Conservation (phyloP, 225 moss, liverwort and hornwort species). For the Physcomitrium patens region DNA sequence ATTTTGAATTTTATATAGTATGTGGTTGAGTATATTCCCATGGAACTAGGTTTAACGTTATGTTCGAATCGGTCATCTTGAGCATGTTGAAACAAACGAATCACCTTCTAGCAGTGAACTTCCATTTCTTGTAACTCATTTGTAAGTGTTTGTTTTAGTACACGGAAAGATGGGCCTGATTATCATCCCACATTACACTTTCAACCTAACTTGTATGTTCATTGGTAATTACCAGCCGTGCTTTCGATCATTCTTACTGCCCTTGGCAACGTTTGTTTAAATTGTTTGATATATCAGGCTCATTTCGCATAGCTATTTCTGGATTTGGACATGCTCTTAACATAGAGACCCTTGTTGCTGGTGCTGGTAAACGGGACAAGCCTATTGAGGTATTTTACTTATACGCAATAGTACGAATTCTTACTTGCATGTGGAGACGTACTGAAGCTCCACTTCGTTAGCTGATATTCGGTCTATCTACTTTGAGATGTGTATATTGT, state of each 20-base stretch:
- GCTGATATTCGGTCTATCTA: not conserved
- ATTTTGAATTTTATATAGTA: constrained; percentile 7
- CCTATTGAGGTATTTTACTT: constrained; percentile 75
- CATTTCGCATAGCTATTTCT: constrained; percentile 54
- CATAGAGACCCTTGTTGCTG: constrained; percentile 93
- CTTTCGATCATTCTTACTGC: constrained; percentile 14
- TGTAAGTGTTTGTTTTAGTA: constrained; percentile 14
- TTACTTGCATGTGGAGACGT: not conserved
- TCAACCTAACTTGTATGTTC: not conserved
- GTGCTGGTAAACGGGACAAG: constrained; percentile 87
- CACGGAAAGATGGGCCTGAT: not conserved
- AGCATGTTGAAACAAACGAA: not conserved
- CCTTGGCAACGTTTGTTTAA: not conserved
- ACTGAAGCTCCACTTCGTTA: not conserved
- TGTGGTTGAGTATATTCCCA: not conserved
- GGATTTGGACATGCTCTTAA: constrained; percentile 97
- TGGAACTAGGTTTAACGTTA: not conserved
- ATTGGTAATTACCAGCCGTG: constrained; percentile 11
- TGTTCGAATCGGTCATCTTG: not conserved
- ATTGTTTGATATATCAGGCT: constrained; percentile 27
- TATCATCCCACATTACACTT: not conserved
- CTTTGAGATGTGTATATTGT: constrained; percentile 2
- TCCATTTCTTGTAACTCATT: no score
- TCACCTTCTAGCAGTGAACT: no score
- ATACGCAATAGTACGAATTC: not conserved